Percentiles rank a stretch among this genome's conserved stretches.
Conservation (phyloP, 2,329 filamentous ascomycete species). For the Pseudovirgaria hyperparasitica region DNA sequence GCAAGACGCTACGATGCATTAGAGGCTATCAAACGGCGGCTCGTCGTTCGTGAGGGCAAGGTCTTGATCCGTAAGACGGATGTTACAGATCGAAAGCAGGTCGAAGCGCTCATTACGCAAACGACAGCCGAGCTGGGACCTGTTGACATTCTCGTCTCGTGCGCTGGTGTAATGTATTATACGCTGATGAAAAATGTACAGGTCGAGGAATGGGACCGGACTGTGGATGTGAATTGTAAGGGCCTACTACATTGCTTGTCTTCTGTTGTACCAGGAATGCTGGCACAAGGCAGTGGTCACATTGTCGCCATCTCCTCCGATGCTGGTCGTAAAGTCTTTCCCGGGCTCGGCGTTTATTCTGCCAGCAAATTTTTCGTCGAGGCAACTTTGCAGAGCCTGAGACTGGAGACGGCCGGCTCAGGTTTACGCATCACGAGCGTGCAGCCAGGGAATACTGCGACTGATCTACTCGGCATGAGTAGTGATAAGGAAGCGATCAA, state of each 20-base stretch:
- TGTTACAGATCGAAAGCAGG: constrained; percentile 53
- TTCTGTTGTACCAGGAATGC: constrained; percentile 57
- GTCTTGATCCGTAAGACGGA: constrained; percentile 59
- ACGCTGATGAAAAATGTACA: constrained; percentile 73
- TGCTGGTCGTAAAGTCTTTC: constrained; percentile 70
- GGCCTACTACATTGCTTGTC: constrained; percentile 63
- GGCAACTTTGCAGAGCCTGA: constrained; percentile 61
- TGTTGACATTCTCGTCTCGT: constrained; percentile 67
- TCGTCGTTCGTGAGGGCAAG: constrained; percentile 47
- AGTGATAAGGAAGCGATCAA: constrained; percentile 65
- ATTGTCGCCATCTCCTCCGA: constrained; percentile 74
- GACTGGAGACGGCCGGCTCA: constrained; percentile 62
- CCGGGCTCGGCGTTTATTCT: constrained; percentile 69
- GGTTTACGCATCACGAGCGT: constrained; percentile 62
- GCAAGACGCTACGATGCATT: constrained; percentile 59
- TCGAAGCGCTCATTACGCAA: constrained; percentile 50
- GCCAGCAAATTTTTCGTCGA: constrained; percentile 80
- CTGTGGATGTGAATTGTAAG: constrained; percentile 79
- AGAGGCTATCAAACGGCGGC: constrained; percentile 50
- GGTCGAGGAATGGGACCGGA: constrained; percentile 66
- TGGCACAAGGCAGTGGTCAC: constrained; percentile 55
- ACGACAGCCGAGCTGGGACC: constrained; percentile 52
- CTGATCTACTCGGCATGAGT: constrained; percentile 60
- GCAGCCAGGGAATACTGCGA: constrained; percentile 66
- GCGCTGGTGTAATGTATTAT: constrained; percentile 80